These are phyloP conservation scores for Sugiyamaella qingdaonensis DNA, from an alignment of 805 yeast species.

Conservation along the genomic window DNA sequence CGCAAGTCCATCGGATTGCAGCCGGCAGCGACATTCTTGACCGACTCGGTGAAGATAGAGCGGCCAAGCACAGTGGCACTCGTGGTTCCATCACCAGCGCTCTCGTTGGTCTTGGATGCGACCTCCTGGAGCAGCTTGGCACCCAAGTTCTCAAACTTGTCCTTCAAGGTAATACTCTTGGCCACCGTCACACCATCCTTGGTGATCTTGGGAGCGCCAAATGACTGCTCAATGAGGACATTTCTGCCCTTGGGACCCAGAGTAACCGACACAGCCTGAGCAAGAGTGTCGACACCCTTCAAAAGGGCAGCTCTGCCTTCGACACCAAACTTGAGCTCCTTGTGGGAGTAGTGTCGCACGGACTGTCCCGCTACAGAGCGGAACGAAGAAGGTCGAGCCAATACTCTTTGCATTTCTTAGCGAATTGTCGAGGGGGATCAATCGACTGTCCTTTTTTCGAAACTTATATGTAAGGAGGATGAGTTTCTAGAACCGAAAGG, in stretches of 20 bases:
- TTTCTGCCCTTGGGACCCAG: slow-evolving; percentile 98
- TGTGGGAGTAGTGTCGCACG: slow-evolving; percentile 51
- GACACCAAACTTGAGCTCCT: slow-evolving; percentile 93
- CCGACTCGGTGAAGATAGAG: slow-evolving; percentile 90
- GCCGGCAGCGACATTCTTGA: slow-evolving; percentile 97
- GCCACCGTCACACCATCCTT: slow-evolving; percentile 99
- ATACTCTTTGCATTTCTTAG: slow-evolving; percentile 21
- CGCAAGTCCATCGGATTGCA: slow-evolving; percentile 98
- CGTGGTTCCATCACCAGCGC: slow-evolving; percentile 99
- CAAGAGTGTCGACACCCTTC: slow-evolving; percentile 90
- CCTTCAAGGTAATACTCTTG: slow-evolving; percentile 70
- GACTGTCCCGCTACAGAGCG: slow-evolving; percentile 14
- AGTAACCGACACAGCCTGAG: slow-evolving; percentile 95
- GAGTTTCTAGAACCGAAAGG: neutral
- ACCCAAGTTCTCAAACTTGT: slow-evolving; percentile 94
- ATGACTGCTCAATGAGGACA: slow-evolving; percentile 92
- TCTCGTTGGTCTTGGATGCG: slow-evolving; percentile 93
- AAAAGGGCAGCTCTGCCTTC: slow-evolving; percentile 94
- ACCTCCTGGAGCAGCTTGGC: slow-evolving; percentile 94
- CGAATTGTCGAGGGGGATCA: neutral
- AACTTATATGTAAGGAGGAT: neutral
- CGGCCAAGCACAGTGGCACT: slow-evolving; percentile 96
- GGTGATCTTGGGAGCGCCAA: slow-evolving; percentile 96
- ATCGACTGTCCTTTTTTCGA: neutral
- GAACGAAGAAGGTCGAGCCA: slow-evolving; percentile 19